Conservation (phyloP, 225 moss, liverwort and hornwort genomes). For the Thuidium tamariscinum region DNA sequence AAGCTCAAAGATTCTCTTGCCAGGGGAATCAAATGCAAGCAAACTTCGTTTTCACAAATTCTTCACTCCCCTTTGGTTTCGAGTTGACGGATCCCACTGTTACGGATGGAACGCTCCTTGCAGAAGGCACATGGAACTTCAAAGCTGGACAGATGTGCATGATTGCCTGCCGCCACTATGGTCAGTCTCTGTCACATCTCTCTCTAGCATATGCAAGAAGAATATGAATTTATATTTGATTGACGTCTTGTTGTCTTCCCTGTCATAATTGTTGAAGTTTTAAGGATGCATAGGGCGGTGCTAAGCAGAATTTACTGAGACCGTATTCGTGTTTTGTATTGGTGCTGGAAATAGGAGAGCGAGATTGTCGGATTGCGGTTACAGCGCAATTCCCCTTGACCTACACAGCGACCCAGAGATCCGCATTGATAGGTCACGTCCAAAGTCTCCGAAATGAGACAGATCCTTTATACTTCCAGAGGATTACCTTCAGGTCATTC, state of each 20-base stretch:
- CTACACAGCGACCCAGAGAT: constrained; percentile 13
- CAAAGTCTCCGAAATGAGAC: constrained; percentile 3
- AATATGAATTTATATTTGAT: neutral
- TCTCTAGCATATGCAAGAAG: neutral
- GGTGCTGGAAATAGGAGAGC: neutral
- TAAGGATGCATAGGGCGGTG: neutral
- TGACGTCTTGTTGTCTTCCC: neutral
- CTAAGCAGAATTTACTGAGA: neutral
- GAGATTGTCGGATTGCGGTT: constrained; percentile 14
- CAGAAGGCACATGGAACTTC: constrained; percentile 18
- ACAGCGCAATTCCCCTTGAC: constrained; percentile 25
- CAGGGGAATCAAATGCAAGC: neutral
- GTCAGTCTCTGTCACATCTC: neutral
- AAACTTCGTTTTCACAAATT: neutral
- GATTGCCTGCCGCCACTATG: constrained; percentile 19
- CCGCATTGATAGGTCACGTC: constrained; percentile 7
- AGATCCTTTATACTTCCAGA: constrained; percentile 7
- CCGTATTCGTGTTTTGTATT: neutral
- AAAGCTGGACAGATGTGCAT: constrained; percentile 12
- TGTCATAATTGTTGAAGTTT: neutral
- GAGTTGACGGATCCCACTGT: neutral
- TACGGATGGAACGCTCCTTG: neutral
- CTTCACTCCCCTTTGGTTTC: neutral
- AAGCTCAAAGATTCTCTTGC: neutral
- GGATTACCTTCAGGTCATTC: neutral